phyloP scores from a whole-genome alignment of 73 alveolate species.

The Tetrahymena malaccensis region DNA sequence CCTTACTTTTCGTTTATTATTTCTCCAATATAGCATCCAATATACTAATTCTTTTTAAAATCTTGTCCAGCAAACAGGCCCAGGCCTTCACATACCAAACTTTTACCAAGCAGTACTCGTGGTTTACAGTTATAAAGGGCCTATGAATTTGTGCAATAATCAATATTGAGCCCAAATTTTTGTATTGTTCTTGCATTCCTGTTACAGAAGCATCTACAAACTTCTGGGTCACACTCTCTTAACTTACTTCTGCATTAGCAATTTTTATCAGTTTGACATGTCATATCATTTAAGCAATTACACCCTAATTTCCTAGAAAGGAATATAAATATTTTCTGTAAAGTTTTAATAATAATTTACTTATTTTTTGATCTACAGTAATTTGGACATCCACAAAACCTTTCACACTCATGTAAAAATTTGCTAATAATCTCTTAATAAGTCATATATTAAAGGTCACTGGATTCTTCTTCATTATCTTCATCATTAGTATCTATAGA shows the following conservation, averaged over 20 bases:
- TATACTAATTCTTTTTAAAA: constrained; percentile 51
- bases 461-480: background rate
- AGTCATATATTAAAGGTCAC: background rate
- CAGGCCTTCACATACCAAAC: constrained; percentile 43
- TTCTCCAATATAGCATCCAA: constrained; percentile 56
- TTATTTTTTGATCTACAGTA: background rate
- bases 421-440: background rate
- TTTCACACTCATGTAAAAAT: background rate
- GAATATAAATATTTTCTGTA: background rate
- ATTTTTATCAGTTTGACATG: background rate
- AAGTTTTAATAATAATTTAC: background rate
- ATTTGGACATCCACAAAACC: background rate
- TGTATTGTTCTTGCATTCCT: background rate
- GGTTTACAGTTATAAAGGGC: constrained; percentile 47
- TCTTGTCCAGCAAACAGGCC: constrained; percentile 59
- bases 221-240: constrained; percentile 65
- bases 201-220: constrained; percentile 47
- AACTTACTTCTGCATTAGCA: constrained; percentile 55
- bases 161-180: background rate
- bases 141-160: constrained; percentile 37
- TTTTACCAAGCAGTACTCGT: constrained; percentile 44
- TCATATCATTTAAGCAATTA: background rate
- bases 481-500: background rate
- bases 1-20: constrained; percentile 55
- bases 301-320: background rate